These are phyloP conservation scores for Mycena vulgaris DNA, from an alignment of 768 basidiomycete genomes.

Conservation along the genomic window DNA sequence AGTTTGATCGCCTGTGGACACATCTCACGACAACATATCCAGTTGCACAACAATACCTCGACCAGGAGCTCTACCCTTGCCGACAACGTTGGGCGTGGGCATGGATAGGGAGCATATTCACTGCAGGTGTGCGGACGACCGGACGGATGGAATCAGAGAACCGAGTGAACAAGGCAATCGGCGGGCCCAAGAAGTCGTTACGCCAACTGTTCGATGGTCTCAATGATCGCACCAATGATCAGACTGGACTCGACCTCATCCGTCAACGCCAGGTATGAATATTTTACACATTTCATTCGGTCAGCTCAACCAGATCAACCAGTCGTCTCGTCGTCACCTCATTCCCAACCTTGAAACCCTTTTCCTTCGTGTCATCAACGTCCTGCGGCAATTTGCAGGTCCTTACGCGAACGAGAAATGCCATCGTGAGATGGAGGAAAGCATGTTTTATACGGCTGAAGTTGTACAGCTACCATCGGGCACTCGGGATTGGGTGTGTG, in stretches of 20 bases:
- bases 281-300: neutral
- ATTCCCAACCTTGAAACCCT: slow-evolving; percentile 2
- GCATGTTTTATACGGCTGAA: slow-evolving; percentile 1
- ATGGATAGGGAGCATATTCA: slow-evolving; percentile 21
- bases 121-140: slow-evolving; percentile 26
- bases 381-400: neutral
- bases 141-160: slow-evolving; percentile 26
- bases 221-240: slow-evolving; percentile 18
- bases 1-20: slow-evolving; percentile 45
- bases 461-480: slow-evolving; percentile 9
- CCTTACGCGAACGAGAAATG: slow-evolving; percentile 18
- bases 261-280: neutral
- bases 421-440: slow-evolving; percentile 13
- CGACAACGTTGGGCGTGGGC: slow-evolving; percentile 26
- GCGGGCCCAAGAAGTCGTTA: slow-evolving; percentile 24
- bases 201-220: slow-evolving; percentile 17
- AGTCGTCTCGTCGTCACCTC: neutral
- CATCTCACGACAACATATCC: slow-evolving; percentile 37
- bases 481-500: slow-evolving; percentile 11
- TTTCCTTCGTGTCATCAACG: neutral
- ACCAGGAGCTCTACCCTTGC: slow-evolving; percentile 47
- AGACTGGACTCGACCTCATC: slow-evolving; percentile 10
- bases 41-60: slow-evolving; percentile 37
- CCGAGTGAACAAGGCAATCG: slow-evolving; percentile 21
- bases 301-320: neutral